Conservation (phyloP, 2,329 filamentous ascomycete species). For the Aspergillus sojae region DNA sequence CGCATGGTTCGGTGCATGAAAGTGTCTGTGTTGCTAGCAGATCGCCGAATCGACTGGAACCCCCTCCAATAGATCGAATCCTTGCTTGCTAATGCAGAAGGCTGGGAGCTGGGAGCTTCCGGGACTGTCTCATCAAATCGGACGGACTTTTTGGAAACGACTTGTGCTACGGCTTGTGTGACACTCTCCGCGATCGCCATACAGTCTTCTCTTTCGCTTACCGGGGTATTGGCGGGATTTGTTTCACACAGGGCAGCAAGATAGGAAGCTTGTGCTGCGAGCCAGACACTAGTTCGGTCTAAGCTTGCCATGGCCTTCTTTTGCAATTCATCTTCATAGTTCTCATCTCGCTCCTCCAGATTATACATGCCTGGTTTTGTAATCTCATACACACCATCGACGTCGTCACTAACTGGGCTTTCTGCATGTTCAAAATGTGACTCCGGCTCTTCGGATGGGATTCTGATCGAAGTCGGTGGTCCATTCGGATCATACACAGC, state of each 20-base stretch:
- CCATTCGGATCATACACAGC: constrained; percentile 35
- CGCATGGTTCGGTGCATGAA: constrained; percentile 84
- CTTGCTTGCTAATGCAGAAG: constrained; percentile 52
- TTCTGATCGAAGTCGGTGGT: constrained; percentile 50
- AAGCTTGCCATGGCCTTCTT: constrained; percentile 71
- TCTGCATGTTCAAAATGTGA: constrained; percentile 24
- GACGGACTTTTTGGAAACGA: constrained; percentile 31
- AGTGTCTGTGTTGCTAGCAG: constrained; percentile 68
- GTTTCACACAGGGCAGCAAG: constrained; percentile 66
- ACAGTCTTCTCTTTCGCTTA: constrained; percentile 30
- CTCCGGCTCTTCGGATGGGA: constrained; percentile 43
- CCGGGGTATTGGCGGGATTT: constrained; percentile 51
- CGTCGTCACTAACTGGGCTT: constrained; percentile 31
- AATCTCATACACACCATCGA: constrained; percentile 52
- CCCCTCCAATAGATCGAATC: constrained; percentile 87
- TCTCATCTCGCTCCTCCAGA: constrained; percentile 66
- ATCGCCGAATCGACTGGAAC: constrained; percentile 74
- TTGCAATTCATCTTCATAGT: constrained; percentile 74
- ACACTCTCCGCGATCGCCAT: constrained; percentile 20
- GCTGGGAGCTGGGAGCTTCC: constrained; percentile 43
- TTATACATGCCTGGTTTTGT: constrained; percentile 63
- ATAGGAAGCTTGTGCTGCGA: constrained; percentile 78
- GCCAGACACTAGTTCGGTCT: constrained; percentile 84
- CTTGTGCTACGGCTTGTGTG: constrained; percentile 18
- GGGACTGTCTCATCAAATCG: constrained; percentile 37